Percentiles rank a stretch among this genome's conserved stretches.
phyloP scores from a whole-genome alignment of 306 rosid genomes.

The Castanea sativa region DNA sequence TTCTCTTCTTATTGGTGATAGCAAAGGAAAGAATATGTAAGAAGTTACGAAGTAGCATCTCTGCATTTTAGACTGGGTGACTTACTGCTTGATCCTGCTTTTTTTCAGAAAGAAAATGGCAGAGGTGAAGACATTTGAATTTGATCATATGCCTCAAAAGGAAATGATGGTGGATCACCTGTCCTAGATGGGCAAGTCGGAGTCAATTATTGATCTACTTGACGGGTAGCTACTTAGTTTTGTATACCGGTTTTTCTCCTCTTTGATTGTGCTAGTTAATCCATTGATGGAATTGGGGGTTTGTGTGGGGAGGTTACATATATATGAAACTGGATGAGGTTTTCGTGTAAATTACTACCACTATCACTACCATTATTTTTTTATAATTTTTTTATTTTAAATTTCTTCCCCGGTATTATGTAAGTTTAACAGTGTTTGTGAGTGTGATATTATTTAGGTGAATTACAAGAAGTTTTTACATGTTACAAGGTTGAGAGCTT shows the following conservation, averaged over 20 bases:
- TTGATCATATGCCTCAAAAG: conserved; percentile 17
- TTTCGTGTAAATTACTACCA: conserved; percentile 44
- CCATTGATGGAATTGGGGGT: not conserved
- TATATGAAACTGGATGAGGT: conserved; percentile 39
- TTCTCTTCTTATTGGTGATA: not conserved
- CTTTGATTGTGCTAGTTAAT: conserved; percentile 20
- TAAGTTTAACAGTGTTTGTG: conserved; percentile 31
- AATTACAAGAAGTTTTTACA: conserved; percentile 35
- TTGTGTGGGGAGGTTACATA: conserved; percentile 22
- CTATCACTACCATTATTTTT: conserved; percentile 18
- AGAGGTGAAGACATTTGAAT: conserved; percentile 51
- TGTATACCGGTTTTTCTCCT: conserved; percentile 18
- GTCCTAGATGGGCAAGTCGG: conserved; percentile 20
- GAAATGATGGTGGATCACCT: conserved; percentile 30
- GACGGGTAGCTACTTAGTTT: conserved; percentile 38
- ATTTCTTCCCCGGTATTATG: conserved; percentile 12
- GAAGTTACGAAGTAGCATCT: not conserved
- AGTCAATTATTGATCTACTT: conserved; percentile 30
- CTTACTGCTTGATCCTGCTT: conserved; percentile 36
- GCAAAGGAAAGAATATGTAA: not conserved
- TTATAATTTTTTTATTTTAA: conserved; percentile 13
- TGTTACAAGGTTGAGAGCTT: conserved; percentile 14
- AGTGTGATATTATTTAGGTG: conserved; percentile 41
- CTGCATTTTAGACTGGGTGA: conserved; percentile 3
- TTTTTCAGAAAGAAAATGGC: conserved; percentile 86